These are phyloP conservation scores for Russula olivacea DNA, from an alignment of 768 basidiomycete genomes.

Conservation along the genomic window DNA sequence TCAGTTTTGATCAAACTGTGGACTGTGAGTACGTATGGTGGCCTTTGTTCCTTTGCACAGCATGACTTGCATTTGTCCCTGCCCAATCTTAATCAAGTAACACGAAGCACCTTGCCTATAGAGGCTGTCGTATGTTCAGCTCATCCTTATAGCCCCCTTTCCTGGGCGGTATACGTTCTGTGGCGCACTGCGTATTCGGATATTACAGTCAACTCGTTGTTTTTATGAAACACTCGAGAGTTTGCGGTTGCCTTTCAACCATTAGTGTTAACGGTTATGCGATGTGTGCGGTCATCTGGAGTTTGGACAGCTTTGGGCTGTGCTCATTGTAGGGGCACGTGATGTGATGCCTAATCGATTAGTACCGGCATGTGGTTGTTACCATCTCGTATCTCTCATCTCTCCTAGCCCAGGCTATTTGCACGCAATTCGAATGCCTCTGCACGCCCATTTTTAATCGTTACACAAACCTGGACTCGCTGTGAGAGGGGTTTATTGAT, in stretches of 20 bases:
- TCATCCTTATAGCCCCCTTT: not conserved
- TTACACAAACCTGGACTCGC: not conserved
- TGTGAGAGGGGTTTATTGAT: not conserved
- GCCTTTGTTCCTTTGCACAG: not conserved
- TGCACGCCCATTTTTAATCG: not conserved
- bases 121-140: not conserved
- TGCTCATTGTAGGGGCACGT: not conserved
- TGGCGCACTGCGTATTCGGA: not conserved
- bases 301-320: not conserved
- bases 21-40: not conserved
- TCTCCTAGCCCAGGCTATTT: not conserved
- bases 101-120: not conserved
- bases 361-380: not conserved
- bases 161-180: not conserved
- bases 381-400: not conserved
- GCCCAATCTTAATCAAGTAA: not conserved
- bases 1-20: constrained; percentile 39
- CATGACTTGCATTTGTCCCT: not conserved
- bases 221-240: not conserved
- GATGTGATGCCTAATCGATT: constrained; percentile 3
- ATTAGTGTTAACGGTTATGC: not conserved
- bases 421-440: not conserved
- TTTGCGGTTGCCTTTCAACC: not conserved
- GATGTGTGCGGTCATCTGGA: not conserved
- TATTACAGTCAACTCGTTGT: not conserved